A percentile compares a stretch with the other conserved stretches of the same genome.
phyloP scores from a whole-genome alignment of 2,329 filamentous ascomycete genomes.

The Lachnellula hyalina region DNA sequence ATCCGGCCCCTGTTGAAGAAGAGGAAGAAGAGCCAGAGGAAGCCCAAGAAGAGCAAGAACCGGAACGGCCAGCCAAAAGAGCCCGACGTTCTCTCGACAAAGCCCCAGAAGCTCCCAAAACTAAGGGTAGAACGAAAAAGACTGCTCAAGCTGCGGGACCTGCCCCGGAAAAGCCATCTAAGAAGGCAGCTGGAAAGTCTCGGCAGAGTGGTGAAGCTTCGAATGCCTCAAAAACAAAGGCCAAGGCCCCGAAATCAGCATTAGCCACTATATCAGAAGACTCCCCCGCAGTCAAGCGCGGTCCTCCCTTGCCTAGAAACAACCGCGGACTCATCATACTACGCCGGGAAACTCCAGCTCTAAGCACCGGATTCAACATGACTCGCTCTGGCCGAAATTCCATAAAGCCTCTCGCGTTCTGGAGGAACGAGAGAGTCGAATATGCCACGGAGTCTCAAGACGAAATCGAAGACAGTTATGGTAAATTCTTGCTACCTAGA shows the following conservation, averaged over 20 bases:
- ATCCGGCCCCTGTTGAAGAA: conserved; percentile 6
- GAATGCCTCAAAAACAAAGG: conserved; percentile 11
- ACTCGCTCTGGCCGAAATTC: conserved; percentile 75
- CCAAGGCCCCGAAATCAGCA: conserved; percentile 13
- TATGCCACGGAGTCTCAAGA: conserved; percentile 48
- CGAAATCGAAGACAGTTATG: conserved; percentile 41
- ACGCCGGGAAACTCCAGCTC: conserved; percentile 42
- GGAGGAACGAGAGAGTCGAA: conserved; percentile 77
- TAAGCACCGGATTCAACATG: conserved; percentile 37
- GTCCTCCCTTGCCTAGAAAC: conserved; percentile 37
- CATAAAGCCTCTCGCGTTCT: conserved; percentile 74
- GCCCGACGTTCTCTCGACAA: conserved; percentile 10
- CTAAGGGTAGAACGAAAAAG: conserved; percentile 23
- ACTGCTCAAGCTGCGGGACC: conserved; percentile 12
- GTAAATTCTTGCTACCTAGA: conserved; percentile 60
- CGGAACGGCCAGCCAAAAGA: conserved; percentile 13
- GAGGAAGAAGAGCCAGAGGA: background rate
- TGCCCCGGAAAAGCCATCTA: background rate
- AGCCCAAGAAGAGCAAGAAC: conserved; percentile 20
- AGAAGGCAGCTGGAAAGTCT: conserved; percentile 17
- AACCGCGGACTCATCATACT: conserved; percentile 45
- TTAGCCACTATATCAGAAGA: conserved; percentile 22
- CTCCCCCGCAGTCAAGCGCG: conserved; percentile 27
- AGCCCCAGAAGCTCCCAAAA: conserved; percentile 23
- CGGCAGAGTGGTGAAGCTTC: conserved; percentile 15